These are phyloP conservation scores for Cornus controversa DNA, from an alignment of 148 eudicot genomes.

Conservation along the genomic window DNA sequence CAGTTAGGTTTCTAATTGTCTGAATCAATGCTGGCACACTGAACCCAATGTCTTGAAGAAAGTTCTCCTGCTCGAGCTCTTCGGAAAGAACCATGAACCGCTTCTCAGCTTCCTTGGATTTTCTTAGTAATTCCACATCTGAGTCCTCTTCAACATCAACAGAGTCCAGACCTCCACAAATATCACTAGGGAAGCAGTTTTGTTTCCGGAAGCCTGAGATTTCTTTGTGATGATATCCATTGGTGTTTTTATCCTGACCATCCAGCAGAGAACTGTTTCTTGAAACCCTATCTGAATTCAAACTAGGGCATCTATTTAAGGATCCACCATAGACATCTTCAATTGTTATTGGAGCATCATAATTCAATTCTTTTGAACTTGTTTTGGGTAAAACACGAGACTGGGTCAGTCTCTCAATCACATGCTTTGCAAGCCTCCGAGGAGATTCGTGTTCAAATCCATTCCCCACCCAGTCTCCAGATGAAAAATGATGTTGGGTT, in stretches of 20 bases:
- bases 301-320: conserved; percentile 25
- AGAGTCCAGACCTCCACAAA: neutral
- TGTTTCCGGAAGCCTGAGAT: conserved; percentile 17
- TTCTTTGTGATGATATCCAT: conserved; percentile 28
- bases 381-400: conserved; percentile 31
- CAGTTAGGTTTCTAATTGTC: conserved; percentile 50
- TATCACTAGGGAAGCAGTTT: conserved; percentile 23
- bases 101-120: conserved; percentile 69
- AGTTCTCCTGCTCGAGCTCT: conserved; percentile 60
- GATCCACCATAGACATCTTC: conserved; percentile 68
- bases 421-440: conserved; percentile 77
- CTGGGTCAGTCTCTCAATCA: conserved; percentile 77
- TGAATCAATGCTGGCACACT: conserved; percentile 55
- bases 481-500: conserved; percentile 35
- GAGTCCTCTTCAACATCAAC: conserved; percentile 34
- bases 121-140: conserved; percentile 48
- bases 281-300: conserved; percentile 23
- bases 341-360: conserved; percentile 68
- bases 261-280: conserved; percentile 14
- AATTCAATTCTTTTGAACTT: conserved; percentile 48
- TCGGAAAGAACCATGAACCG: conserved; percentile 50
- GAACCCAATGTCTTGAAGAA: conserved; percentile 43
- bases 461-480: conserved; percentile 52
- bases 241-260: conserved; percentile 19
- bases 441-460: conserved; percentile 64